These are phyloP conservation scores for Cadophora luteo-olivacea DNA, from an alignment of 2,329 filamentous ascomycete genomes.

Conservation along the genomic window DNA sequence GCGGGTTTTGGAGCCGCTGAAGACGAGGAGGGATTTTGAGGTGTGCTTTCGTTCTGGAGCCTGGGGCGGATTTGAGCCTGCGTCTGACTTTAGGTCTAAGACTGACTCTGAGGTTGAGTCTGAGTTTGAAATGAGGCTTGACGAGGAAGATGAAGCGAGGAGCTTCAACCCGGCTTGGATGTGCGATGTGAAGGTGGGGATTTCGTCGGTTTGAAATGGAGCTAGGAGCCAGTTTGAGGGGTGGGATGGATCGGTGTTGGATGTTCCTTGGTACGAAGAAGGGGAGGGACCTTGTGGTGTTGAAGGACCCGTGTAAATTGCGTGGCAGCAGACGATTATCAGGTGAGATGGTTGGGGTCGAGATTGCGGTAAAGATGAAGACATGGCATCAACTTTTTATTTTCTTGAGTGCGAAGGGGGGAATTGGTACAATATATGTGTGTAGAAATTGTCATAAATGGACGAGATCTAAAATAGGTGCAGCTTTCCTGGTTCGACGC, in stretches of 20 bases:
- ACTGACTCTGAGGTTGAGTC: not conserved
- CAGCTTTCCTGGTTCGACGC: no score
- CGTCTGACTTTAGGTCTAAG: slow-evolving; percentile 39
- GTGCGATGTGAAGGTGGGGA: slow-evolving; percentile 79
- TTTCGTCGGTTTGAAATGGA: slow-evolving; percentile 78
- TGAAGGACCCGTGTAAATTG: slow-evolving; percentile 72
- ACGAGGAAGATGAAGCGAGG: slow-evolving; percentile 29
- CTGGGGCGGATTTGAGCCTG: not conserved
- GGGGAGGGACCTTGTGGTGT: slow-evolving; percentile 48
- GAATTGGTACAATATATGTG: no score
- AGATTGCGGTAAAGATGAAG: not conserved
- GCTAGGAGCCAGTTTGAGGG: slow-evolving; percentile 79
- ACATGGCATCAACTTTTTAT: not conserved
- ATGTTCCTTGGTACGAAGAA: slow-evolving; percentile 75
- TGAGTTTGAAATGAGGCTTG: slow-evolving; percentile 39
- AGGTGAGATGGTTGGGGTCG: slow-evolving; percentile 54
- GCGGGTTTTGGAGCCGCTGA: slow-evolving; percentile 55
- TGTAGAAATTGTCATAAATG: no score
- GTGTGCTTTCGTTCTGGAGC: not conserved
- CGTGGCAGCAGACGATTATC: slow-evolving; percentile 85
- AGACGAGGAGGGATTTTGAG: slow-evolving; percentile 32
- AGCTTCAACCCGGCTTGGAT: slow-evolving; percentile 67
- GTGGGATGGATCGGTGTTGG: slow-evolving; percentile 77
- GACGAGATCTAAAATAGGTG: no score
- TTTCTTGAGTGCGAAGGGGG: no score